These are phyloP conservation scores for Neonectria coccinea DNA, from an alignment of 2,329 filamentous ascomycete genomes.

Conservation along the genomic window DNA sequence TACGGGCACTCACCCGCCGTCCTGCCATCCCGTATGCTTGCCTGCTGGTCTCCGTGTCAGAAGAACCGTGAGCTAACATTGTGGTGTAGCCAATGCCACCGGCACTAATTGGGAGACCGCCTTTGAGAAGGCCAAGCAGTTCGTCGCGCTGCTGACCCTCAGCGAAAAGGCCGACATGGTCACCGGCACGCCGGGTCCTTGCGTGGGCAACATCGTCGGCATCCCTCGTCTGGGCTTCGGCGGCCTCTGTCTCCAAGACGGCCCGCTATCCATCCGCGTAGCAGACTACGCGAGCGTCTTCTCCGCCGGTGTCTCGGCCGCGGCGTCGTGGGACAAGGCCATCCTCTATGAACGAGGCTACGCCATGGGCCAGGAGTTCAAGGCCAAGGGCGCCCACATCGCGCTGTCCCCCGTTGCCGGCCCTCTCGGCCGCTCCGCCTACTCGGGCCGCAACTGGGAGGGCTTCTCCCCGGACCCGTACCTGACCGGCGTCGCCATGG, in stretches of 20 bases:
- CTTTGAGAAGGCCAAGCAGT: conserved; percentile 51
- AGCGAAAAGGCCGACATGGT: conserved; percentile 50
- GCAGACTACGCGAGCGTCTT: conserved; percentile 60
- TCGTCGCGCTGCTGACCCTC: conserved; percentile 46
- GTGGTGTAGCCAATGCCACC: conserved; percentile 49
- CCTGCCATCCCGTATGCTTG: conserved; percentile 52
- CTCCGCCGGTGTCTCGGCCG: conserved; percentile 71
- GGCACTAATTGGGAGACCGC: conserved; percentile 53
- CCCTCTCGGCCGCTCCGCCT: conserved; percentile 57
- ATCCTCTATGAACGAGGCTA: conserved; percentile 73
- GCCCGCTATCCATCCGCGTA: conserved; percentile 48
- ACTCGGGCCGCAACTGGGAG: conserved; percentile 74
- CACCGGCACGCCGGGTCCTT: conserved; percentile 50
- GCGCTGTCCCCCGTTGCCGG: conserved; percentile 63
- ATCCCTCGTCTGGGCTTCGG: conserved; percentile 57
- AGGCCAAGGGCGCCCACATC: conserved; percentile 78
- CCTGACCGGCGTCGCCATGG: conserved; percentile 67
- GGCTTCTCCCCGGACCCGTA: conserved; percentile 74
- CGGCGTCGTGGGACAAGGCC: conserved; percentile 73
- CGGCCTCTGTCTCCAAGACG: conserved; percentile 56
- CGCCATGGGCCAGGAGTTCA: conserved; percentile 69
- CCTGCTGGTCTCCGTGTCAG: accelerated
- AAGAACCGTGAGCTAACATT: conserved; percentile 27
- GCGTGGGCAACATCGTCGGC: conserved; percentile 52
- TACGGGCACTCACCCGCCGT: conserved; percentile 55